Percentiles rank a stretch among this genome's conserved stretches.
Conservation (phyloP, 306 rosid species). For the Dryas drummondii region DNA sequence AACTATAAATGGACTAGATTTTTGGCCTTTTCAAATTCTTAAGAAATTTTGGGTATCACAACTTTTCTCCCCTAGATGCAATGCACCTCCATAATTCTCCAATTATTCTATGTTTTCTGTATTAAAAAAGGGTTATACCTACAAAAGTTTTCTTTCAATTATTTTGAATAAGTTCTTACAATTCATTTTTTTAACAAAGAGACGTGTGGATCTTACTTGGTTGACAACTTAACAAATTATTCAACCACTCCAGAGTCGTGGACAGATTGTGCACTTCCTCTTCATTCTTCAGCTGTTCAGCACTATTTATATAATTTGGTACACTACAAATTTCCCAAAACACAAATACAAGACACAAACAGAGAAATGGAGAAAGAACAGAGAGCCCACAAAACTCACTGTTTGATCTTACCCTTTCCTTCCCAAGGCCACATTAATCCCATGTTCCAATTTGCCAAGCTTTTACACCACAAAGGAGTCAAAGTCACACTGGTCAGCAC, state of each 20-base stretch:
- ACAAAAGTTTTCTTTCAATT: neutral
- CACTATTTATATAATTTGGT: neutral
- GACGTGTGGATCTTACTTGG: neutral
- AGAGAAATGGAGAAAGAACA: slow-evolving; percentile 20
- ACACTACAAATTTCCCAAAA: neutral
- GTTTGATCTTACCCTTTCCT: slow-evolving; percentile 40
- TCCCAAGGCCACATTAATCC: slow-evolving; percentile 49
- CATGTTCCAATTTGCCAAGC: slow-evolving; percentile 43
- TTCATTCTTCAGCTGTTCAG: neutral
- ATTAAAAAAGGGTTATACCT: neutral
- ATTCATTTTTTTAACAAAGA: neutral
- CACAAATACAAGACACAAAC: neutral
- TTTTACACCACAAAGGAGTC: slow-evolving; percentile 35
- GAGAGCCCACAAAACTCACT: slow-evolving; percentile 27
- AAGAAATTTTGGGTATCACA: too few relatives aligned
- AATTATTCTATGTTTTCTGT: too few relatives aligned
- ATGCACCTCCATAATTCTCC: too few relatives aligned
- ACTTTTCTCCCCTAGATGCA: too few relatives aligned
- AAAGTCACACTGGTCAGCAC: slow-evolving; percentile 36
- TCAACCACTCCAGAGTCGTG: neutral
- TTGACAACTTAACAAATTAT: neutral
- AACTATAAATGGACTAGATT: too few relatives aligned
- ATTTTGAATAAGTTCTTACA: neutral
- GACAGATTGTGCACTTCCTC: slow-evolving; percentile 10
- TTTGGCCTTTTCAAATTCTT: too few relatives aligned